Evolutionary conservation across 2,329 filamentous ascomycete genomes (phyloP).

Genomic region (Gliomastix tumulicola): DNA sequence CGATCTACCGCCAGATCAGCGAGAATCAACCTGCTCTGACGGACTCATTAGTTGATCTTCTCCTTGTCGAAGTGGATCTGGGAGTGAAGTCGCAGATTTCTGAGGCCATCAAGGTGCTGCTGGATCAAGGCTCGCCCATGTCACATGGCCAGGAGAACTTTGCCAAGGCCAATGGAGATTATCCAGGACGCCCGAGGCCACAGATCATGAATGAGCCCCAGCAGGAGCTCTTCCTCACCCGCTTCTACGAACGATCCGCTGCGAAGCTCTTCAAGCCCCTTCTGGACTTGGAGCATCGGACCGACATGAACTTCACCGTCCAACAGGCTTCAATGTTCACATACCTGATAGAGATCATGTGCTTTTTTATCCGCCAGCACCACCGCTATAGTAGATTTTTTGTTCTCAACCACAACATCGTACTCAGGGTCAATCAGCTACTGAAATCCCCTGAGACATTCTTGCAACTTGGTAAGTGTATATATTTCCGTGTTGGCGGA

Average conservation of each 20-base stretch:
- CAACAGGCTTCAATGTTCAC: slow-evolving; percentile 86
- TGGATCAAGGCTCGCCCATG: slow-evolving; percentile 60
- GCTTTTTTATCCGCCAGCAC: slow-evolving; percentile 90
- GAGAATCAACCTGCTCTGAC: slow-evolving; percentile 82
- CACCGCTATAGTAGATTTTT: slow-evolving; percentile 82
- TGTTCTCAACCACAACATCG: slow-evolving; percentile 72
- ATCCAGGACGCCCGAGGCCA: slow-evolving; percentile 54
- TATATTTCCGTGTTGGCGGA: background rate
- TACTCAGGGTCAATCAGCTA: slow-evolving; percentile 73
- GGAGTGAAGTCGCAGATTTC: slow-evolving; percentile 94
- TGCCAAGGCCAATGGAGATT: slow-evolving; percentile 61
- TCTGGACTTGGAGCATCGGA: slow-evolving; percentile 65
- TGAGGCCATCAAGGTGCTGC: slow-evolving; percentile 87
- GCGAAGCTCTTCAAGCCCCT: slow-evolving; percentile 81
- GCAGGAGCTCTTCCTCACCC: slow-evolving; percentile 77
- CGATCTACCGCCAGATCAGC: slow-evolving; percentile 85
- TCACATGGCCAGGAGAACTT: slow-evolving; percentile 44
- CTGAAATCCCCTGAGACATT: slow-evolving; percentile 83
- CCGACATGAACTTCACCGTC: slow-evolving; percentile 65
- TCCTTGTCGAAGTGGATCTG: slow-evolving; percentile 85
- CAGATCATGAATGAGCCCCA: slow-evolving; percentile 55
- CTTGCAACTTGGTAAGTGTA: slow-evolving; percentile 73
- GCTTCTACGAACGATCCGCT: slow-evolving; percentile 86
- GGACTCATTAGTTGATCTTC: slow-evolving; percentile 85
- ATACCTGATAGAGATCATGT: slow-evolving; percentile 87